Base-by-base conservation (phyloP, 306 rosid genomes). In the Quillaja saponaria region DNA sequence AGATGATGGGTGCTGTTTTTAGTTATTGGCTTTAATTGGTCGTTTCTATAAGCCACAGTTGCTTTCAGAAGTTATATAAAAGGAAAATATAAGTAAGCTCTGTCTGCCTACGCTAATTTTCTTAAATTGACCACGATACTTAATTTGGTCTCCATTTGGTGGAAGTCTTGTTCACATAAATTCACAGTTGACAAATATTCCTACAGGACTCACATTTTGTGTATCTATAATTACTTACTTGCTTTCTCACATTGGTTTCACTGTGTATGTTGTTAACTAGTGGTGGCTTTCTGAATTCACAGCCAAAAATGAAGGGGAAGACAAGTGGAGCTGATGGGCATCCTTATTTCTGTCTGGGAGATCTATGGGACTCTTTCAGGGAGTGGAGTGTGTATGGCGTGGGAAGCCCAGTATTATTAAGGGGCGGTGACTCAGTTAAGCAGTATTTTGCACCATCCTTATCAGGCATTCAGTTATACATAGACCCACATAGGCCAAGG, bases 351-450 rank as follows among this genome's bases (percentile, higher is more conserved):
- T 40, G n/a, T 53, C 89, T 83, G 10, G 82, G 61, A 49, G 85
- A 86, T 50, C 63, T 86, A 8, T 83, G 89, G 83, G 85, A 82
- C 21, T 61, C 72, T 16, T 73, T 78, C 16, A 73, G 71, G 34
- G 87, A 80, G 49, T 76, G 80, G 84, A 80, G 87, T 45, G 88
- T 80, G 35, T 86, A 76, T 55, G 94, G 87, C 0, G 79, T 77
- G 14, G 81, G 74, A 57, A 88, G 83, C 35, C 85, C 89, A 0
- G 58, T 82, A 28, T n/a, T 66, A n/a, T 46, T 71, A 35, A 74
- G 73, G 41, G 78, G 62, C 38, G 31, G 14, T 2, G 83, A 73
- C 12, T 58, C 58, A 1, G 34, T 78, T 10, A 70, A 61, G 38
- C 83, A 83, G 19, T 86, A 80, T 51, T 86, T 69, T 63, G 82